phyloP scores from a whole-genome alignment of 108 stramenopile genomes.

The Aureococcus anophagefferens region DNA sequence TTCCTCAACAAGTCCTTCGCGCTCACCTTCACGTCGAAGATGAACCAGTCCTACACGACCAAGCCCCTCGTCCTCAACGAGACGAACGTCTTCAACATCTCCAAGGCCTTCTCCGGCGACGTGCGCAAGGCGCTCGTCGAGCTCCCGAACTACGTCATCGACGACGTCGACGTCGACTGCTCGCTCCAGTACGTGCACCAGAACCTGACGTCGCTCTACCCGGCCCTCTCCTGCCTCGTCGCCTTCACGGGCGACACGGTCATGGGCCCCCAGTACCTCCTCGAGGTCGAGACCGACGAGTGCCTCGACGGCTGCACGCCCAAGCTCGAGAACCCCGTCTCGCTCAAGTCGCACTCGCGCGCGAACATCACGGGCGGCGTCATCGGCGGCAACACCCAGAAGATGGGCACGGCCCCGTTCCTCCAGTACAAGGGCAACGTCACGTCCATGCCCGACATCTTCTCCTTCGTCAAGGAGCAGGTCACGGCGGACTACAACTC shows the following conservation, averaged over 20 bases:
- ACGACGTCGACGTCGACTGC: slow-evolving; percentile 36
- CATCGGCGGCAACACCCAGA: too few relatives aligned
- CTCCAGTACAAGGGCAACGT: neutral
- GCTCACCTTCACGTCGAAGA: slow-evolving; percentile 47
- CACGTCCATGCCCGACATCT: neutral
- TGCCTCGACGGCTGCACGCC: slow-evolving; percentile 51
- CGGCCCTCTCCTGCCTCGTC: slow-evolving; percentile 26
- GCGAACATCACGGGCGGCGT: too few relatives aligned
- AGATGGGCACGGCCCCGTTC: too few relatives aligned
- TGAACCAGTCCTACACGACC: slow-evolving; percentile 51
- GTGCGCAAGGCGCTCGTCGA: slow-evolving; percentile 30
- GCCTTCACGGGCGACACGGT: slow-evolving; percentile 37
- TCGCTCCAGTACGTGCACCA: neutral
- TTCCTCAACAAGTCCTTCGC: slow-evolving; percentile 41
- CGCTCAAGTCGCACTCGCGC: neutral
- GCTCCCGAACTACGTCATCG: slow-evolving; percentile 52
- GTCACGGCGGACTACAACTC: slow-evolving; percentile 38
- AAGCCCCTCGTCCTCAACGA: slow-evolving; percentile 24
- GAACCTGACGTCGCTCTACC: neutral
- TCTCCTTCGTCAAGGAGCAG: slow-evolving; percentile 34
- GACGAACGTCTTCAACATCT: neutral
- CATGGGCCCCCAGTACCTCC: slow-evolving; percentile 48
- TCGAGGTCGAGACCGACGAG: slow-evolving; percentile 31
- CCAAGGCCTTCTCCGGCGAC: slow-evolving; percentile 10
- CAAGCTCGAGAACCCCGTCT: neutral